Conservation (phyloP, 768 basidiomycete genomes). For the Auricularia sp. region DNA sequence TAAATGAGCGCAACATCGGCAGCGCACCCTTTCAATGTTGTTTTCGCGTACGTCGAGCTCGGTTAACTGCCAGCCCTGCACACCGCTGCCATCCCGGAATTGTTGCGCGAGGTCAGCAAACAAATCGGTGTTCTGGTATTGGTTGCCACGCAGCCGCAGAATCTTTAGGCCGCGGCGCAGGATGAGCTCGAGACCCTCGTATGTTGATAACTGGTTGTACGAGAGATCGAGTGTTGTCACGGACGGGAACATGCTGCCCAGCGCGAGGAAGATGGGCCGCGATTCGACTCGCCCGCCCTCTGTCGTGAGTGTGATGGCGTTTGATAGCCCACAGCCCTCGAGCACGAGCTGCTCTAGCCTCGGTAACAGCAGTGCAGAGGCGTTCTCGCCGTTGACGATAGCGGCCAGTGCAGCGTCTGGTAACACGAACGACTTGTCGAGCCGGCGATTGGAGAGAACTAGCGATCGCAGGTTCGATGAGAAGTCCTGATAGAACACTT, state of each 20-base stretch:
- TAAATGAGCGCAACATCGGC: conserved; percentile 29
- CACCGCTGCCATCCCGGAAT: conserved; percentile 27
- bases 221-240: conserved; percentile 62
- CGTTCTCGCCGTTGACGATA: conserved; percentile 19
- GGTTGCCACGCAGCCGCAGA: conserved; percentile 61
- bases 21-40: conserved; percentile 57
- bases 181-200: conserved; percentile 27
- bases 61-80: conserved; percentile 65
- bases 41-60: conserved; percentile 79
- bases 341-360: conserved; percentile 63
- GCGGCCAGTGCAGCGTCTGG: conserved; percentile 24
- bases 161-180: conserved; percentile 53
- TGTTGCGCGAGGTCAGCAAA: conserved; percentile 50
- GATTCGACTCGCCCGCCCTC: conserved; percentile 27
- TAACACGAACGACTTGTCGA: conserved; percentile 54
- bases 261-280: conserved; percentile 44
- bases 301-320: conserved; percentile 41
- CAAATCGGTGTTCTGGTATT: conserved; percentile 49
- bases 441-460: conserved; percentile 51
- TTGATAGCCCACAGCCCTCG: conserved; percentile 62
- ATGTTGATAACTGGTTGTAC: conserved; percentile 58
- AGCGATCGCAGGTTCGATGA: conserved; percentile 49
- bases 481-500: conserved; percentile 51
- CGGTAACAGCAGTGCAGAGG: conserved; percentile 36
- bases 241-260: conserved; percentile 61